phyloP scores from a whole-genome alignment of 352 stramenopile species.

The Globisporangium nodosum region DNA sequence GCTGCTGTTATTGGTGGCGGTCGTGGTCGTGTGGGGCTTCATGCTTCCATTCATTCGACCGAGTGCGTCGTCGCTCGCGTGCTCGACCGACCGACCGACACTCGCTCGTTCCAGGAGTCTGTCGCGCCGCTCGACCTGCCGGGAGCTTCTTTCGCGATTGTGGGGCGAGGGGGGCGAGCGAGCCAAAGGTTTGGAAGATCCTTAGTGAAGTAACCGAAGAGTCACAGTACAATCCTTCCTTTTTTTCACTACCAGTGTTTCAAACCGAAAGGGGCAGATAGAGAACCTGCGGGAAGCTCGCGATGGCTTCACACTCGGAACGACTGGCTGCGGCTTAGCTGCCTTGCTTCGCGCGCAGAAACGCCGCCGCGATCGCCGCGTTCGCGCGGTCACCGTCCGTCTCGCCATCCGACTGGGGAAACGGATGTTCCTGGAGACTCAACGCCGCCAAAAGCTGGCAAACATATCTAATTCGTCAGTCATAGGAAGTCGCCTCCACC shows the following conservation, averaged over 20 bases:
- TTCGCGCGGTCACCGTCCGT: constrained; percentile 5
- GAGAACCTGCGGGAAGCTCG: background rate
- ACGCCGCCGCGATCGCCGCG: constrained; percentile 10
- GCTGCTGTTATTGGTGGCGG: constrained; percentile 9
- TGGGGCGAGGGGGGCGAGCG: background rate
- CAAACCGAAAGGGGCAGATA: no score
- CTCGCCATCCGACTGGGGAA: background rate
- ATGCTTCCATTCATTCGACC: constrained; percentile 34
- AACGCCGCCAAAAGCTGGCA: constrained; percentile 5
- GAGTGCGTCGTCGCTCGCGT: no score
- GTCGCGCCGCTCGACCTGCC: background rate
- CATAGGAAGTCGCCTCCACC: no score
- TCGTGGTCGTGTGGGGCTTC: constrained; percentile 39
- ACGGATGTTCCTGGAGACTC: background rate
- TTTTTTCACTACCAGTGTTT: no score
- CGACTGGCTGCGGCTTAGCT: no score
- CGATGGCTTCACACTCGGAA: no score
- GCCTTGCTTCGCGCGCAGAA: background rate
- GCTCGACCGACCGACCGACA: background rate
- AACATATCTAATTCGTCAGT: background rate
- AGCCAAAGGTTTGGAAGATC: background rate
- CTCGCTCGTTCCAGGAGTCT: constrained; percentile 7
- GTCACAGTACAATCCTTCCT: no score
- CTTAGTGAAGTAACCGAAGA: no score
- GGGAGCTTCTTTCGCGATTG: background rate